Evolutionary conservation across 2,329 filamentous ascomycete genomes (phyloP), one percentile per base, ranked within the genome.

Genomic region (Alternaria conjuncta): DNA sequence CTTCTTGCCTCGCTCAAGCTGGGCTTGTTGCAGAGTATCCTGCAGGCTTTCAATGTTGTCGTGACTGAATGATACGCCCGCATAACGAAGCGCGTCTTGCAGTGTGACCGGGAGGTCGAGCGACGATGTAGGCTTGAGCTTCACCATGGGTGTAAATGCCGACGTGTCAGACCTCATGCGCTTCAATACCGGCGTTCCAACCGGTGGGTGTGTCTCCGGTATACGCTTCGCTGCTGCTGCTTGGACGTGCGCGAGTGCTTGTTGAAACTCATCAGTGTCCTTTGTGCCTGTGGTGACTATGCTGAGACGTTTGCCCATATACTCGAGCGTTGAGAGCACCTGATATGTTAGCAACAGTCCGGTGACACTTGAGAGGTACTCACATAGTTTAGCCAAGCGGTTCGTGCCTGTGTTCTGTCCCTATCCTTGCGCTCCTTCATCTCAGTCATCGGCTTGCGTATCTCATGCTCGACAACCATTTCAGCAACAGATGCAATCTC

Each of bases 401-500:
- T 74, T 28, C 78, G 76, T 36, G 81, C 77, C 44, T 74, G 72
- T 18, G 66, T 68, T 23, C 72, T 68, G 49, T 82, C 79, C 28
- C 73, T 70, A 26, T 80, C 76, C 23, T 76, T 77, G 10, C 78
- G 72, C 21, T 79, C 68, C 57, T 81, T 76, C 23, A 74, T 71
- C 11, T 80, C 76, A 6, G 87, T 78, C 1, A 90, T 87, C 0
- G 90, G 90, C 63, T 88, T 85, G 6, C 90, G 82, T 68, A 89
- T 86, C 72, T 91, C 88, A 69, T 90, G 87, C 67, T 92, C 89
- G 1, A 89, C 84, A 0, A 90, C 88, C 87, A 93, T 92, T 65
- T 91, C 87, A 7, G 89, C 87, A 2, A 93, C 88, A 0, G 90
- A 87, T 0, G 90, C 81, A 44, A 93, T 89, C 73, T 93, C 91